A percentile compares a stretch with the other conserved stretches of the same genome.
Evolutionary conservation across 495 filamentous ascomycete species (phyloP).

Genomic region (Astrothelium macrocarpum): DNA sequence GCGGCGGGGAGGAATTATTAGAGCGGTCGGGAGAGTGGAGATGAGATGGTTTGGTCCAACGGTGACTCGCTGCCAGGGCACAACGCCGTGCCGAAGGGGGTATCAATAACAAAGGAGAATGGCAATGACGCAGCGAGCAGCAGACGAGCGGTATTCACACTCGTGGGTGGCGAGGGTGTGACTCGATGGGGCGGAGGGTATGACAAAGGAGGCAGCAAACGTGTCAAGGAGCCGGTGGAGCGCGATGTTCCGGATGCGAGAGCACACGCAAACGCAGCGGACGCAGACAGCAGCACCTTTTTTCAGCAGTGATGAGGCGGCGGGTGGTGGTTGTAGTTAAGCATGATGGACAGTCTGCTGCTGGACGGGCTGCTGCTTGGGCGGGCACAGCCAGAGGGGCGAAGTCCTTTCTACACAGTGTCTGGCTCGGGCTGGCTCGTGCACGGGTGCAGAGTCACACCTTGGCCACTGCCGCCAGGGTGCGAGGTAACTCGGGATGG

Average conservation of each 20-base stretch:
- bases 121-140: neutral
- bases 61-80: neutral
- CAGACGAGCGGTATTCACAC: conserved; percentile 4
- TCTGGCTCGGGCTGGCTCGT: neutral
- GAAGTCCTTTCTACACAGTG: neutral
- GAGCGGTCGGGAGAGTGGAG: neutral
- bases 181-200: neutral
- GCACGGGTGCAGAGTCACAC: conserved; percentile 4
- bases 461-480: conserved; percentile 1
- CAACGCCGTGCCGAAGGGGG: neutral
- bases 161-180: neutral
- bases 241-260: neutral
- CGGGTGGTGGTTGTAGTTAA: neutral
- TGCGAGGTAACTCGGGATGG: neutral
- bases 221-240: neutral
- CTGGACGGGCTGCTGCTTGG: neutral
- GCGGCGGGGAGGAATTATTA: neutral
- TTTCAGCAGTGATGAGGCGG: too few species aligned
- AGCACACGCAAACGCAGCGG: conserved; percentile 1
- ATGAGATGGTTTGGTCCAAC: neutral
- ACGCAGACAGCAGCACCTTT: conserved; percentile 3
- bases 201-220: conserved; percentile 6
- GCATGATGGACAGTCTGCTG: neutral
- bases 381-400: conserved; percentile 6
- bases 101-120: conserved; percentile 4